phyloP scores from a whole-genome alignment of 345 rosid species.

The Eucalyptus curtisii region DNA sequence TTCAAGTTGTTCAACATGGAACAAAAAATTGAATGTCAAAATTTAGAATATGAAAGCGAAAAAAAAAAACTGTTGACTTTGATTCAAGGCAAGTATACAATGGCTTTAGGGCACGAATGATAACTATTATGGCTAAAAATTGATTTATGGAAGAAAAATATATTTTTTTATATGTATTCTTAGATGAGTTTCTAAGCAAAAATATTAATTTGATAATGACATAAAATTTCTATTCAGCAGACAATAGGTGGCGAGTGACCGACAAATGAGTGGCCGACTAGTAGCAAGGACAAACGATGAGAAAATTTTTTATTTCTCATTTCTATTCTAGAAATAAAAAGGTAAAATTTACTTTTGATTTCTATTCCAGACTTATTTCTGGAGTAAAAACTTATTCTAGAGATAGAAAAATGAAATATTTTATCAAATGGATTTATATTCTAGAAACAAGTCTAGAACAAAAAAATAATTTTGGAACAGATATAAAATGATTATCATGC shows the following conservation, averaged over 20 bases:
- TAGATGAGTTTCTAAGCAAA: too few species aligned
- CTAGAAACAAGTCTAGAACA: accelerated
- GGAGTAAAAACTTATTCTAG: too few species aligned
- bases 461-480: accelerated
- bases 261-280: accelerated
- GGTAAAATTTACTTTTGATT: accelerated
- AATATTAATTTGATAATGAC: too few species aligned
- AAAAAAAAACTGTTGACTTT: background rate
- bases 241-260: accelerated
- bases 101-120: background rate
- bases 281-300: accelerated
- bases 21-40: background rate
- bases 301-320: accelerated
- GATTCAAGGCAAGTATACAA: background rate
- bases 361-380: accelerated
- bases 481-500: too few species aligned
- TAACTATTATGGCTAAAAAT: accelerated
- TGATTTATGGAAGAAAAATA: too few species aligned
- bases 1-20: background rate
- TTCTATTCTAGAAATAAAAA: too few species aligned
- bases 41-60: background rate
- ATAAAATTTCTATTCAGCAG: too few species aligned
- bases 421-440: too few species aligned
- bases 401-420: too few species aligned
- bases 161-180: too few species aligned